Conservation (phyloP, 192 early-diverging fungal species). For the Podila minutissima region DNA sequence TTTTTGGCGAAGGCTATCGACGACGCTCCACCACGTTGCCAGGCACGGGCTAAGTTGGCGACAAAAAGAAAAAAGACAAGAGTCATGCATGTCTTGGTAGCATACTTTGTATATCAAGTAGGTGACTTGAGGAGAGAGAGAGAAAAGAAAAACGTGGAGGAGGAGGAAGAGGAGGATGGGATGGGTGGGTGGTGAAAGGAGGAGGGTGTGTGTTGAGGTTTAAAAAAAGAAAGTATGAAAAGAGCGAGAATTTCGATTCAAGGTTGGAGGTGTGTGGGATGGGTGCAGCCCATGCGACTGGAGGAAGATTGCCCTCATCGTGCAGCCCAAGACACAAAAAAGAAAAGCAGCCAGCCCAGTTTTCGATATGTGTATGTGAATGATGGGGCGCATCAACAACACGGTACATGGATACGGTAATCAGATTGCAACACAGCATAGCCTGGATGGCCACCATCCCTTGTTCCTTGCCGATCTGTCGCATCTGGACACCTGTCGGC, state of each 20-base stretch:
- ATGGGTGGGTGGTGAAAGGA: neutral
- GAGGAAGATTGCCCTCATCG: neutral
- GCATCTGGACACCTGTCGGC: no score
- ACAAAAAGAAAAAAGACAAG: neutral
- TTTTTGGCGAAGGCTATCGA: no score
- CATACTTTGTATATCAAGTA: neutral
- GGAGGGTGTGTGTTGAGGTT: neutral
- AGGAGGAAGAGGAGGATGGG: neutral
- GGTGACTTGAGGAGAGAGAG: neutral
- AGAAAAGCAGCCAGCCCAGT: neutral
- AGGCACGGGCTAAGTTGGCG: neutral
- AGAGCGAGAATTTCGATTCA: neutral
- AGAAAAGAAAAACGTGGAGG: neutral
- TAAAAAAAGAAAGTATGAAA: neutral
- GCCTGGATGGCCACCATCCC: no score
- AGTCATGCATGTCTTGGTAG: neutral
- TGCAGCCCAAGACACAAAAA: neutral
- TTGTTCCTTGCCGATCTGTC: no score
- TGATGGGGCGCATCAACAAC: no score
- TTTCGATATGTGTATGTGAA: neutral
- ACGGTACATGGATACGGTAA: no score
- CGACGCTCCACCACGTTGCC: no score
- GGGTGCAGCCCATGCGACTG: constrained; percentile 3
- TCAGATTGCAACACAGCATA: no score
- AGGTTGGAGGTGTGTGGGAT: neutral